Conservation (phyloP, 345 rosid genomes). For the Camelina sativa region DNA sequence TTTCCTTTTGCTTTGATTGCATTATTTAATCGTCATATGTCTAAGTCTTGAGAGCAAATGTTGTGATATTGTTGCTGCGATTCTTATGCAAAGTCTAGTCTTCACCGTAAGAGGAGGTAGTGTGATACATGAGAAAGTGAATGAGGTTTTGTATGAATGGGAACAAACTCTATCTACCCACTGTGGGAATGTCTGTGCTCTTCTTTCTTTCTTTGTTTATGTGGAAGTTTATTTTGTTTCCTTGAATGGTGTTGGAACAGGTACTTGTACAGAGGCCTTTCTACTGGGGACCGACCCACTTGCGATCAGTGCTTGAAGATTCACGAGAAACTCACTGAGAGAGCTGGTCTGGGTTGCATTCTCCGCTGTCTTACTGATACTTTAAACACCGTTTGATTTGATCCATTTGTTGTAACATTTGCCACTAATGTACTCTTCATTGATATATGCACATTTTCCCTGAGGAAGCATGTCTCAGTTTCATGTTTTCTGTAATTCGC, state of each 20-base stretch:
- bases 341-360: constrained; percentile 93
- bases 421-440: constrained; percentile 11
- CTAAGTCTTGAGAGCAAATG: not conserved
- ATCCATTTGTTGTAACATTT: constrained; percentile 19
- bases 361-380: constrained; percentile 85
- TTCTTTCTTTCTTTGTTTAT: not conserved
- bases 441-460: constrained; percentile 11
- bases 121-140: not conserved
- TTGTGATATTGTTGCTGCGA: not conserved
- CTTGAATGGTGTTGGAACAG: constrained; percentile 43
- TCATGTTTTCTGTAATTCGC: not conserved
- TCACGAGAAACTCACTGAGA: constrained; percentile 86
- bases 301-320: constrained; percentile 89
- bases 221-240: not conserved
- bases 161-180: not conserved
- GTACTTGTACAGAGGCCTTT: constrained; percentile 87
- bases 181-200: not conserved
- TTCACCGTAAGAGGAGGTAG: not conserved
- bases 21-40: not conserved
- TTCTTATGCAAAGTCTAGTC: not conserved
- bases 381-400: constrained; percentile 77
- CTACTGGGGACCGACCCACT: constrained; percentile 90
- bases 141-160: constrained; percentile 5
- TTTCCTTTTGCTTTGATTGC: not conserved
- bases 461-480: not conserved